Evolutionary conservation across 202 grass and related monocot genomes (phyloP), one percentile per base, ranked within the genome.

Genomic region (Eragrostis tef): DNA sequence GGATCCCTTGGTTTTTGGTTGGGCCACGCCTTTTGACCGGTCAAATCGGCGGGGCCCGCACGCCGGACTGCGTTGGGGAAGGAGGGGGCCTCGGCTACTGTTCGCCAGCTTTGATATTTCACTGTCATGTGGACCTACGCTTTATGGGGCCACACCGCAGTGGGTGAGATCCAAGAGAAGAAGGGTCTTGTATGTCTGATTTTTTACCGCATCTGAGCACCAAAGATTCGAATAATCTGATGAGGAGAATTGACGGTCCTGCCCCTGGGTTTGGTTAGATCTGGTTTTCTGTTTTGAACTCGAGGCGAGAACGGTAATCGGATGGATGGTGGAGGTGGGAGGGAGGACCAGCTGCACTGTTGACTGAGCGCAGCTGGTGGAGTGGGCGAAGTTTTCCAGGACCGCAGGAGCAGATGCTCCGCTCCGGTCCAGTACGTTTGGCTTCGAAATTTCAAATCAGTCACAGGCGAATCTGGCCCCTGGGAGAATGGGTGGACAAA

Each of bases 1-100:
- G 69, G 69, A 80, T 84, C 81, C 51, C 74, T 86, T 67, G 73
- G 87, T 49, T 27, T 11, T 52, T 67, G 58, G 78, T 75, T 60
- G 78, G 83, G 78, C 49, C 78, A 75, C 49, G 73, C 78, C 83
- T 86, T 86, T 89, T 89, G 87, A 89, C 87, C 79, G 79, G 87
- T 89, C 87, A 86, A 86, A 82, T 73, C 78, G 9, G 9, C 41
- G 42, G 87, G 73, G 42, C 78, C 78, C 78, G 25, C 78, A 0
- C 25, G 11, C 71, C 1, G 78, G 78, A 58, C 82, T 48, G 81
- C 76, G 17, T 52, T 13, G 76, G 39, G 34, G 34, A 39, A 4
- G 34, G 34, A 39, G 3, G 34, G 64, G 50, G 9, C 10, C 61
- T 19, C 78, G 31, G 11, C 3, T 6, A 59, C 52, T 11, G 39